Percentiles rank a stretch among this genome's conserved stretches.
Conservation (phyloP, 2,329 filamentous ascomycete genomes). For the Nectriaceae sp. region DNA sequence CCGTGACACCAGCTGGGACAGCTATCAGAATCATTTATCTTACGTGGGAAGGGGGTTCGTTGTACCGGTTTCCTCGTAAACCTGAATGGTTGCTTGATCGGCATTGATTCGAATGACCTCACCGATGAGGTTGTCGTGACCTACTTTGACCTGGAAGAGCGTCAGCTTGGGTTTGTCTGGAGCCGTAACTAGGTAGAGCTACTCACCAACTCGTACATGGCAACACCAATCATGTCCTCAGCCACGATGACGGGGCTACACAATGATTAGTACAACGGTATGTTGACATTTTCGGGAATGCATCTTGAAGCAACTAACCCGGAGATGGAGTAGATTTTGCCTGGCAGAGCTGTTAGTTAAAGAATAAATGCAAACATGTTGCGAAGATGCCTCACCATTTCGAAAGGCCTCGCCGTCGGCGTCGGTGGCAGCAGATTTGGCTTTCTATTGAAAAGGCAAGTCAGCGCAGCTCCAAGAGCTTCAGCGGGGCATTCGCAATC, state of each 20-base stretch:
- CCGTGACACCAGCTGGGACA: constrained; percentile 81
- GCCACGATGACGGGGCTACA: constrained; percentile 87
- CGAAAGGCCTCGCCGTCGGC: constrained; percentile 40
- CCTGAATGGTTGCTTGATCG: constrained; percentile 96
- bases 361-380: constrained; percentile 5
- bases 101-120: constrained; percentile 97
- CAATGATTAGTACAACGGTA: constrained; percentile 32
- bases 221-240: constrained; percentile 98
- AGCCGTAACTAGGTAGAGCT: too few relatives aligned
- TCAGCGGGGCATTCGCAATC: constrained; percentile 17
- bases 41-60: constrained; percentile 9
- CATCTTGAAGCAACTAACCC: constrained; percentile 49
- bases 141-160: constrained; percentile 74
- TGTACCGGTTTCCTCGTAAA: constrained; percentile 97
- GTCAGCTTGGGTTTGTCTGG: constrained; percentile 13
- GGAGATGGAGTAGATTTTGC: constrained; percentile 64
- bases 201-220: constrained; percentile 97
- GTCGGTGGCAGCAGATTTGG: constrained; percentile 32
- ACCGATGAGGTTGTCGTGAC: constrained; percentile 87
- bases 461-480: constrained; percentile 20
- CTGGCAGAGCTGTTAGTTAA: constrained; percentile 37
- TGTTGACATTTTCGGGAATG: not conserved
- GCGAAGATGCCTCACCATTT: constrained; percentile 38
- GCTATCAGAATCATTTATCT: constrained; percentile 17
- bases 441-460: constrained; percentile 20